Evolutionary conservation across 352 stramenopile species (phyloP).

Genomic region (Phytophthora multivora): DNA sequence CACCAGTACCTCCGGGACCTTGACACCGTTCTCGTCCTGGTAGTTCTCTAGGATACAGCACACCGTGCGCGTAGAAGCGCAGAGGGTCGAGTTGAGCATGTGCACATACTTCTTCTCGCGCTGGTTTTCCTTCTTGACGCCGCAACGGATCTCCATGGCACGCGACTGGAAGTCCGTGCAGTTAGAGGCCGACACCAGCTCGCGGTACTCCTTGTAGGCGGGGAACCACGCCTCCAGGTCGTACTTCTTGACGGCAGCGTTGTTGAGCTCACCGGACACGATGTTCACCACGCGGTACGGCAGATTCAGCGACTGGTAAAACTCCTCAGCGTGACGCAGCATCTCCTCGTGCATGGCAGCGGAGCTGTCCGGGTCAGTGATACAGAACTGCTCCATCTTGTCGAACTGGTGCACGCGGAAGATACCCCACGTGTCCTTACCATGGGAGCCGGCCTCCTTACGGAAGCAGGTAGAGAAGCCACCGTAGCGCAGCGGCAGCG

Average conservation of each 20-base stretch:
- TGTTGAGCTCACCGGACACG: conserved; percentile 98
- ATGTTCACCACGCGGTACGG: conserved; percentile 99
- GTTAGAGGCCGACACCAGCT: conserved; percentile 99
- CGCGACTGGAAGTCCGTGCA: conserved; percentile 98
- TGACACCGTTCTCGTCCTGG: conserved; percentile 97
- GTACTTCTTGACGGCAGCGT: conserved; percentile 99
- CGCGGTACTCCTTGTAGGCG: conserved; percentile 97
- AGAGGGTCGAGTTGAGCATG: conserved; percentile 99
- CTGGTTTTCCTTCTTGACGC: conserved; percentile 95
- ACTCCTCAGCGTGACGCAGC: conserved; percentile 94
- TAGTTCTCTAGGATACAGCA: conserved; percentile 99
- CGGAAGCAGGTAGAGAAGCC: conserved; percentile 99
- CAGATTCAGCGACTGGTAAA: conserved; percentile 98
- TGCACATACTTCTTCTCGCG: conserved; percentile 98
- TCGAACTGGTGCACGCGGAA: conserved; percentile 99
- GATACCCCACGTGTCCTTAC: conserved; percentile 99
- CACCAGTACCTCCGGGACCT: conserved; percentile 96
- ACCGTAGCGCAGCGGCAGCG: conserved; percentile 87
- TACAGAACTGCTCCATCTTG: conserved; percentile 99
- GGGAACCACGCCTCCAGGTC: conserved; percentile 99
- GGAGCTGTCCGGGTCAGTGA: conserved; percentile 95
- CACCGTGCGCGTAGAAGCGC: conserved; percentile 97
- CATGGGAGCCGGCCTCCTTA: conserved; percentile 98
- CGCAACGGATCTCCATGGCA: conserved; percentile 97
- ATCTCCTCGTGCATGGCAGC: conserved; percentile 94